Conservation (phyloP, 305 asterid species). For the Fraxinus ornus region DNA sequence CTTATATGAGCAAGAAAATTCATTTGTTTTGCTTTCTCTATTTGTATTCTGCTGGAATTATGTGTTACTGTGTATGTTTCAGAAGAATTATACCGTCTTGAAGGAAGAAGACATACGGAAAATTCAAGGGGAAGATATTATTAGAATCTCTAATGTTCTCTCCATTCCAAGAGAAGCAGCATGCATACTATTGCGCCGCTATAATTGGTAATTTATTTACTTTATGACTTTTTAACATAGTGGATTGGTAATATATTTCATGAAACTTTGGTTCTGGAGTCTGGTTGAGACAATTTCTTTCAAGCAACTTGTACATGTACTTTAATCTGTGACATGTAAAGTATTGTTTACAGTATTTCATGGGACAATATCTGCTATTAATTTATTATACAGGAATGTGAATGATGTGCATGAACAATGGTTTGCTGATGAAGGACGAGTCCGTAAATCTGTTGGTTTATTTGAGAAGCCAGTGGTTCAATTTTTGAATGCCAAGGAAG, state of each 20-base stretch:
- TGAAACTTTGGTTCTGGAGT: background rate
- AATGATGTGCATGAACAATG: conserved; percentile 82
- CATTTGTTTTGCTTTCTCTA: conserved; percentile 11
- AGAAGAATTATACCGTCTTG: conserved; percentile 76
- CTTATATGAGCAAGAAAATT: conserved; percentile 7
- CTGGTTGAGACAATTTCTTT: background rate
- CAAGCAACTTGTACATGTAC: background rate
- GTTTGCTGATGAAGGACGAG: conserved; percentile 84
- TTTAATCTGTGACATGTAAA: conserved; percentile 12
- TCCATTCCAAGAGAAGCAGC: conserved; percentile 75
- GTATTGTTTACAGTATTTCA: conserved; percentile 12
- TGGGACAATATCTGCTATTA: conserved; percentile 11
- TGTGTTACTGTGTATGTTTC: conserved; percentile 27
- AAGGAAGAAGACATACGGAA: conserved; percentile 71
- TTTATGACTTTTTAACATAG: conserved; percentile 10
- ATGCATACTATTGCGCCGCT: conserved; percentile 68
- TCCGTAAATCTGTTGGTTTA: conserved; percentile 78
- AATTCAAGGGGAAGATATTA: conserved; percentile 73
- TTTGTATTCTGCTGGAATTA: conserved; percentile 6
- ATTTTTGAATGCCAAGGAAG: conserved; percentile 49
- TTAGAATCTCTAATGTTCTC: conserved; percentile 64
- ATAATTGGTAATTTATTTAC: conserved; percentile 63
- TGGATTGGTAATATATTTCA: background rate
- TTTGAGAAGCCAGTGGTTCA: conserved; percentile 57
- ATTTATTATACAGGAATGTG: conserved; percentile 61